phyloP scores from a whole-genome alignment of 148 eudicot species.

The Camellia sinensis region DNA sequence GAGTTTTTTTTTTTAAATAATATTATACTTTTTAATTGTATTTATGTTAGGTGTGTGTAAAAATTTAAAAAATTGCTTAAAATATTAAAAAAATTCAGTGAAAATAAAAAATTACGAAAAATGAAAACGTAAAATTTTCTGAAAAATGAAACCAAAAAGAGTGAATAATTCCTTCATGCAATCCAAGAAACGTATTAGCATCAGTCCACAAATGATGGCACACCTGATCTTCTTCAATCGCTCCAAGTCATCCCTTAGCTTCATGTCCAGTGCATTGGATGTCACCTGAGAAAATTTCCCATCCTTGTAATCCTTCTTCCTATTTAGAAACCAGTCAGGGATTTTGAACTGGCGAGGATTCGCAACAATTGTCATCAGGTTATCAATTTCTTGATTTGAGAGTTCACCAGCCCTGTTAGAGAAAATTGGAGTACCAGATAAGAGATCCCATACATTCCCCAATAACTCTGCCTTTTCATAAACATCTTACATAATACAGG shows the following conservation, averaged over 20 bases:
- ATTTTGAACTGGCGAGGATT: constrained; percentile 89
- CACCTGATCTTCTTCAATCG: constrained; percentile 90
- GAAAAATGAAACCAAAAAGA: too few species aligned
- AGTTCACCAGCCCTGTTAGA: constrained; percentile 70
- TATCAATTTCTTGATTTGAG: constrained; percentile 61
- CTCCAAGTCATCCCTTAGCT: constrained; percentile 89
- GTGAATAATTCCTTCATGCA: too few species aligned
- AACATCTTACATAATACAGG: too few species aligned
- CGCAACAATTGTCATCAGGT: constrained; percentile 72
- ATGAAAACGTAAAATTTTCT: too few species aligned
- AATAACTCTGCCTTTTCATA: too few species aligned
- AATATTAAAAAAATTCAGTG: too few species aligned
- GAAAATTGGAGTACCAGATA: not conserved
- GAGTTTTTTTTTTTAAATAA: too few species aligned
- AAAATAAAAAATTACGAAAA: too few species aligned
- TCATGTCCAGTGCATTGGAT: constrained; percentile 92
- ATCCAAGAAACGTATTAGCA: too few species aligned
- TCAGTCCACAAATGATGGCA: not conserved
- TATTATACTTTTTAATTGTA: too few species aligned
- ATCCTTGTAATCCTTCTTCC: constrained; percentile 96
- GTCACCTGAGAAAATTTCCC: constrained; percentile 82
- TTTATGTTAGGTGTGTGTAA: too few species aligned
- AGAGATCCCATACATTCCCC: not conserved
- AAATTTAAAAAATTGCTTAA: too few species aligned
- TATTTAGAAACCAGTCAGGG: constrained; percentile 88